phyloP scores from a whole-genome alignment of 2,329 filamentous ascomycete species.

The Aspergillus clavatus region DNA sequence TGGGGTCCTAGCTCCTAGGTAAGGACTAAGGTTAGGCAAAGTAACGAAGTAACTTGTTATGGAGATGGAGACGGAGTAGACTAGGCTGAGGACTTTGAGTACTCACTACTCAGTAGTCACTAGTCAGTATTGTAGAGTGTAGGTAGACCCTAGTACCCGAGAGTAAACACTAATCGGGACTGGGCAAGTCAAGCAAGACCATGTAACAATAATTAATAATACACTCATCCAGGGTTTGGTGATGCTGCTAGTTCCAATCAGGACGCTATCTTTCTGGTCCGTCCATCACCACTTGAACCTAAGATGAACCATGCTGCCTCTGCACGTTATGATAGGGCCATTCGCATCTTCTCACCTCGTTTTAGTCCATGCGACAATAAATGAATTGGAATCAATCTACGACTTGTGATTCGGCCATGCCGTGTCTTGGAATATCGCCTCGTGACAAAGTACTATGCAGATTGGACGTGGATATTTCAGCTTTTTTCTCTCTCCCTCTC shows the following conservation, averaged over 20 bases:
- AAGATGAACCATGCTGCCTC: slow-evolving; percentile 13
- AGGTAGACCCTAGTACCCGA: slow-evolving; percentile 5
- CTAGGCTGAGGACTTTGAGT: no score
- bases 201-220: no score
- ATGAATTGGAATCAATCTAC: slow-evolving; percentile 17
- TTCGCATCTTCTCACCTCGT: slow-evolving; percentile 9
- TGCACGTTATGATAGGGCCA: slow-evolving; percentile 15
- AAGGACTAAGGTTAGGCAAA: no score
- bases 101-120: slow-evolving; percentile 3
- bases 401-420: slow-evolving; percentile 11
- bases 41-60: no score
- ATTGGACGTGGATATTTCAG: slow-evolving; percentile 5
- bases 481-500: background rate
- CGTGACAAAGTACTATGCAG: slow-evolving; percentile 22
- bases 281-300: background rate
- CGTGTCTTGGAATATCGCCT: slow-evolving; percentile 12
- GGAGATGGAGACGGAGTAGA: no score
- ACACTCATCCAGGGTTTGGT: slow-evolving; percentile 5
- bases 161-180: no score
- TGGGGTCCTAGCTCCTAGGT: slow-evolving; percentile 20
- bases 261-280: slow-evolving; percentile 1
- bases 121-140: background rate
- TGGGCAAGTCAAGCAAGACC: no score
- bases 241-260: slow-evolving; percentile 3
- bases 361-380: slow-evolving; percentile 9